Evolutionary conservation across 2,329 filamentous ascomycete genomes (phyloP).

Genomic region (Magnaporthiopsis rhizophila): DNA sequence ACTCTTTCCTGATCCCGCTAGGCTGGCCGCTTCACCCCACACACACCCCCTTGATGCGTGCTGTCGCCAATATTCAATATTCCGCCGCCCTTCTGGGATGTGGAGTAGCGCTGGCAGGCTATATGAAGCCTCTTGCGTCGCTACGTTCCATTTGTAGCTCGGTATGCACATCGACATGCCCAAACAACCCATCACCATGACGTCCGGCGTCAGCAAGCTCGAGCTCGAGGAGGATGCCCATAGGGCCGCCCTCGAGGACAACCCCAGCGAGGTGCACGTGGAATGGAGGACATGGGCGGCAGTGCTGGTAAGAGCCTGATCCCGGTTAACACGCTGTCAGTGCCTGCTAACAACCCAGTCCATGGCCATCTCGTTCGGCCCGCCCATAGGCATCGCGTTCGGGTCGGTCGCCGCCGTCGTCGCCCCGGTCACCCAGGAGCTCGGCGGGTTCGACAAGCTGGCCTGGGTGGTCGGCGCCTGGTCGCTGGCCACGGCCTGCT

Average conservation of each 20-base stretch:
- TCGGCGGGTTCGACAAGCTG: constrained; percentile 15
- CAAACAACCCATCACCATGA: too few relatives aligned
- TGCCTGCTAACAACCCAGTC: neutral
- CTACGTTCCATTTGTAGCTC: too few relatives aligned
- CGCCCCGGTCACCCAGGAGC: constrained; percentile 5
- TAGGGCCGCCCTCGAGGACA: constrained; percentile 1
- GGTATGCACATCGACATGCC: too few relatives aligned
- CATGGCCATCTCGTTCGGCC: constrained; percentile 3
- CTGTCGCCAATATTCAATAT: too few relatives aligned
- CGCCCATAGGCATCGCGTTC: constrained; percentile 1
- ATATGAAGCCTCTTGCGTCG: too few relatives aligned
- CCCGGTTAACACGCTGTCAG: neutral
- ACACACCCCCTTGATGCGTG: too few relatives aligned
- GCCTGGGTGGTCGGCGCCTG: constrained; percentile 17
- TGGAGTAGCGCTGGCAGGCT: too few relatives aligned
- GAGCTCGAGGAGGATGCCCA: constrained; percentile 1
- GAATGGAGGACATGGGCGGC: constrained; percentile 1
- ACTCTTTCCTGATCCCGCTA: too few relatives aligned
- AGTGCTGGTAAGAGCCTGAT: neutral
- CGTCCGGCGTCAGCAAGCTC: neutral
- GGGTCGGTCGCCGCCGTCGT: neutral
- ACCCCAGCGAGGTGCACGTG: neutral
- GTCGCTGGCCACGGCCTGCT: constrained; percentile 13
- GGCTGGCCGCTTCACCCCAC: too few relatives aligned
- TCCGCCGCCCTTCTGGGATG: too few relatives aligned